A percentile compares a stretch with the other conserved stretches of the same genome.
Conservation (phyloP, 495 filamentous ascomycete genomes). For the Daldinia loculata region DNA sequence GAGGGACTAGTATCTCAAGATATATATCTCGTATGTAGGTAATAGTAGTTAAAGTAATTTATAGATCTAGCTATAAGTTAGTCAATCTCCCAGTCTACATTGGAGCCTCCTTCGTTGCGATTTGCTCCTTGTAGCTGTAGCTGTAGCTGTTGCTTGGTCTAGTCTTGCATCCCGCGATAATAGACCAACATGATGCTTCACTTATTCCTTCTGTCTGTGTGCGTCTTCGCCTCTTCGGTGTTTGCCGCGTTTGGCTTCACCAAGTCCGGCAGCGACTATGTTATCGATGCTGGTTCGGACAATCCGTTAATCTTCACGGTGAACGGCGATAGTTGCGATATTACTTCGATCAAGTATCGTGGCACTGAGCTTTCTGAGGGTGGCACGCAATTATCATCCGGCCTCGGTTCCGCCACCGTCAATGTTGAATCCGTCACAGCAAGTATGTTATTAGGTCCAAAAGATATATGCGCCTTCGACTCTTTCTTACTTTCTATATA, state of each 20-base stretch:
- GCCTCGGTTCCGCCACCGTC: conserved; percentile 67
- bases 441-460: conserved; percentile 19
- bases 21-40: background rate
- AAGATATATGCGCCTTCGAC: conserved; percentile 4
- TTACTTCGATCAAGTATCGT: conserved; percentile 68
- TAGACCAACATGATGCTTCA: conserved; percentile 16
- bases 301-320: conserved; percentile 67
- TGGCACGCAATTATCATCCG: conserved; percentile 68
- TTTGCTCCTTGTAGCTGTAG: background rate
- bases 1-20: background rate
- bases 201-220: conserved; percentile 40
- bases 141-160: background rate
- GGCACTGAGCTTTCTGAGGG: conserved; percentile 61
- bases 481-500: conserved; percentile 23
- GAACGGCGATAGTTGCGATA: conserved; percentile 65
- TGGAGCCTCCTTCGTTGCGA: background rate
- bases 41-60: background rate
- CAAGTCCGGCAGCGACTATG: conserved; percentile 55
- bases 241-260: conserved; percentile 55
- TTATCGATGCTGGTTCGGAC: conserved; percentile 63
- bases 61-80: conserved; percentile 23
- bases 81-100: conserved; percentile 26
- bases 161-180: background rate
- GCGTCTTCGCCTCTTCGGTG: conserved; percentile 48
- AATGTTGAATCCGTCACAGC: conserved; percentile 55